phyloP scores from a whole-genome alignment of 352 stramenopile genomes.

The Discostella stelligera region DNA sequence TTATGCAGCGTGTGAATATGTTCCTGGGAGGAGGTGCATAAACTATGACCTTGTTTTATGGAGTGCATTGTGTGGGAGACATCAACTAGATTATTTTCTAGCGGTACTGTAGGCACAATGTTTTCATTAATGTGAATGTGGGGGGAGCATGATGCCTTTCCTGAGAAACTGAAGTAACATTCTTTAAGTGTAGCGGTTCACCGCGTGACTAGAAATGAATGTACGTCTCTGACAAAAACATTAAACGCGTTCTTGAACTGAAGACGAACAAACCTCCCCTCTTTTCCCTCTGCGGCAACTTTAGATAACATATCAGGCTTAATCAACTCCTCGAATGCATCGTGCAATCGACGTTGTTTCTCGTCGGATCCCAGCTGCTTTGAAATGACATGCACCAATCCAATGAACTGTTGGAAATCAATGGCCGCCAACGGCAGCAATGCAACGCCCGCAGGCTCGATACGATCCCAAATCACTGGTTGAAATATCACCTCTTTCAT shows the following conservation, averaged over 20 bases:
- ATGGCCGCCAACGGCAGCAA: constrained; percentile 66
- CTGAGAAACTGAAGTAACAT: background rate
- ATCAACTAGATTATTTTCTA: background rate
- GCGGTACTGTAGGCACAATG: background rate
- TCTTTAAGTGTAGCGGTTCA: constrained; percentile 20
- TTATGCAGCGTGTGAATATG: constrained; percentile 96
- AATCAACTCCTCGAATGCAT: constrained; percentile 64
- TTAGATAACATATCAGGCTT: constrained; percentile 67
- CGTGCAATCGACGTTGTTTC: constrained; percentile 54
- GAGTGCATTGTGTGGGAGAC: background rate
- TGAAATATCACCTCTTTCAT: constrained; percentile 79
- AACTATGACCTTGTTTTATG: background rate
- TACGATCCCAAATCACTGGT: constrained; percentile 69
- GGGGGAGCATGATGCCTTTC: background rate
- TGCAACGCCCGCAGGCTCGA: constrained; percentile 63
- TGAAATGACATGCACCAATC: constrained; percentile 64
- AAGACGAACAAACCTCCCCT: constrained; percentile 70
- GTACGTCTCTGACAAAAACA: constrained; percentile 72
- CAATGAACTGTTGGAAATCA: constrained; percentile 69
- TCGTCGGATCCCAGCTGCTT: constrained; percentile 57
- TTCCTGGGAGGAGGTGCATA: constrained; percentile 70
- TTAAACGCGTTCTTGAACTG: constrained; percentile 79
- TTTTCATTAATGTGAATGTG: background rate
- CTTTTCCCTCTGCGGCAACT: constrained; percentile 46
- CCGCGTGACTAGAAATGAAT: constrained; percentile 76